Evolutionary conservation across 1,284 basidiomycete species (phyloP).

Genomic region (Cerrena zonata): DNA sequence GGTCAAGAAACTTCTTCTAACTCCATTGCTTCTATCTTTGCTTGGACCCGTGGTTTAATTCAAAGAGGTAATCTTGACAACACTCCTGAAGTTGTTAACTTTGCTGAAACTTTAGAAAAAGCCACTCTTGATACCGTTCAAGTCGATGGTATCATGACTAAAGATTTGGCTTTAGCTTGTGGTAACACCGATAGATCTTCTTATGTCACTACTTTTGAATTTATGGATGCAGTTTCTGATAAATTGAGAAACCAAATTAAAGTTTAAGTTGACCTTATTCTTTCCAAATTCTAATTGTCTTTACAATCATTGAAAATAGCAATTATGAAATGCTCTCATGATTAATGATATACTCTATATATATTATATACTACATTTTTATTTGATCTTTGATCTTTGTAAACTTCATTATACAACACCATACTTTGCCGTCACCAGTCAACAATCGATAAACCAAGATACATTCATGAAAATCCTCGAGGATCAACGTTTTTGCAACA

Average conservation of each 20-base stretch:
- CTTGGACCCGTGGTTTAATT: conserved; percentile 92
- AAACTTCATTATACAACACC: too few species aligned
- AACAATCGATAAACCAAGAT: too few species aligned
- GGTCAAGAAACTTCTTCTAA: conserved; percentile 94
- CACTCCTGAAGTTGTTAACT: conserved; percentile 71
- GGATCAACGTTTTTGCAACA: too few species aligned
- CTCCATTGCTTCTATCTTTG: conserved; percentile 97
- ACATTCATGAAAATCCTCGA: too few species aligned
- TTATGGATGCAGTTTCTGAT: conserved; percentile 85
- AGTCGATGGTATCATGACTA: conserved; percentile 87
- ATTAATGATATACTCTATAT: too few species aligned
- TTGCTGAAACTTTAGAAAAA: conserved; percentile 79
- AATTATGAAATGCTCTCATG: too few species aligned
- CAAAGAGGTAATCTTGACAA: conserved; percentile 91
- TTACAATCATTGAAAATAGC: too few species aligned
- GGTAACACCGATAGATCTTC: conserved; percentile 87
- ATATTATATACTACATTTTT: too few species aligned
- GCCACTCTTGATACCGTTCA: conserved; percentile 92
- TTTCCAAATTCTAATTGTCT: too few species aligned
- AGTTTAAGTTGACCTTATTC: too few species aligned
- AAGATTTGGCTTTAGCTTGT: conserved; percentile 92
- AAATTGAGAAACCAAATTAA: conserved; percentile 51
- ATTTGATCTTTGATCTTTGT: too few species aligned
- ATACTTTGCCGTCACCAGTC: too few species aligned
- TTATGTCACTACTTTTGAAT: conserved; percentile 88